Conservation (phyloP, 2,329 filamentous ascomycete genomes). For the Blastomyces parvus region DNA sequence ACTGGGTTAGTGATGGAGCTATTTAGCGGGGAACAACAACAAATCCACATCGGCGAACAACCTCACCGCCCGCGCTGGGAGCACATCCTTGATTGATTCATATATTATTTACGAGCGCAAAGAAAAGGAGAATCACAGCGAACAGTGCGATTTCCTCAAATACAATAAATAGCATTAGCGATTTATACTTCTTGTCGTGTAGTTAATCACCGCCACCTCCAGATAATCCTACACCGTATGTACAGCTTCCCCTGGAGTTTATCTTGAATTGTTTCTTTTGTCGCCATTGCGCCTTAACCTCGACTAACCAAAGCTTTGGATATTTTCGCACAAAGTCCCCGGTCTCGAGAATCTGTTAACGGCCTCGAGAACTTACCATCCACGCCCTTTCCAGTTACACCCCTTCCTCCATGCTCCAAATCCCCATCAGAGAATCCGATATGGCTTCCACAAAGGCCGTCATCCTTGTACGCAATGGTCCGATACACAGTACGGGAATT, state of each 20-base stretch:
- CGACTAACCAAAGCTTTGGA: background rate
- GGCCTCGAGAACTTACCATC: background rate
- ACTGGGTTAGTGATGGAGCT: no score
- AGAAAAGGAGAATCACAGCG: background rate
- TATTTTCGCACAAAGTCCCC: background rate
- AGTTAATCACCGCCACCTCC: no score
- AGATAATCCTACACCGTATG: background rate
- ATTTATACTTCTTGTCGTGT: background rate
- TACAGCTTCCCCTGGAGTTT: background rate
- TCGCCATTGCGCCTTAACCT: background rate
- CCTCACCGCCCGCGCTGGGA: background rate
- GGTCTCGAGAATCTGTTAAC: background rate
- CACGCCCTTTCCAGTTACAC: conserved; percentile 5
- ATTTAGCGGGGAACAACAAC: background rate
- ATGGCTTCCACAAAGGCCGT: conserved; percentile 75
- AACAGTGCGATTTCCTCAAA: background rate
- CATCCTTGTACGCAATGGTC: conserved; percentile 60
- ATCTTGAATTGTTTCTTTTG: no score
- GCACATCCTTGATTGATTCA: background rate
- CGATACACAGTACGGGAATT: conserved; percentile 5
- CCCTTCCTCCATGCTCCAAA: conserved; percentile 34
- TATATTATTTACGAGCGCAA: background rate
- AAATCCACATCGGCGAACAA: background rate
- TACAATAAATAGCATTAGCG: background rate
- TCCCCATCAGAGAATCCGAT: conserved; percentile 34